Base-by-base conservation (phyloP, 305 asterid species). In the Withania somnifera region DNA sequence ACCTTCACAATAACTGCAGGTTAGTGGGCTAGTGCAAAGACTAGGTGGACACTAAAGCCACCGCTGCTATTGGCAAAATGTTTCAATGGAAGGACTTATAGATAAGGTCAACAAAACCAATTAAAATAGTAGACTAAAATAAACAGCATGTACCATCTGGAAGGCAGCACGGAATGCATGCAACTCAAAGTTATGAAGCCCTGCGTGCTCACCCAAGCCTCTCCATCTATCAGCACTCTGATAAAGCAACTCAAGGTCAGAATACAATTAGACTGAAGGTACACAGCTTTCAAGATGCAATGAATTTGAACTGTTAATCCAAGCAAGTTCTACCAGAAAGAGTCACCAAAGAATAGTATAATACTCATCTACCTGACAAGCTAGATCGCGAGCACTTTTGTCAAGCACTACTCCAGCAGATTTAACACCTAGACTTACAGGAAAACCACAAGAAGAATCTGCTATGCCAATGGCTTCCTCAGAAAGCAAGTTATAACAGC, bases 151-250 rank as follows among this genome's bases (percentile, higher is more conserved):
- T 90, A 91, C 98, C 97, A 92, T 91, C 87, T 95, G 98, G 82
- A 95, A 95, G 84, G 95, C 95, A 82, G 99, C 97, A 84, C 98
- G 99, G 87, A 89, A 91, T 42, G 92, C 87, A 87, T 95, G 99
- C 89, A 95, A 91, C 89, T 91, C 94, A 85, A 95, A 92, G 87
- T 93, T 95, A 84, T 90, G 93, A 81, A 88, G 90, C 79, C 95
- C 93, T 77, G 89, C 93, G 69, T 84, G 86, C 87, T 89, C 86
- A 47, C 90, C 98, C 91, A 92, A 84, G 47, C 83, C 85, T 84
- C 84, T 88, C 98, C 98, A 93, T 86, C 99, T 91, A 68, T 95
- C 97, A 78, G 99, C 93, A 89, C 97, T 91, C 98, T 95, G 85
- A 66, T 60, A 53, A 84, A 82, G 82, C 63, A 84, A 83, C 71